Base-by-base conservation (phyloP, 768 basidiomycete species). In the Lactifluus echinatus region DNA sequence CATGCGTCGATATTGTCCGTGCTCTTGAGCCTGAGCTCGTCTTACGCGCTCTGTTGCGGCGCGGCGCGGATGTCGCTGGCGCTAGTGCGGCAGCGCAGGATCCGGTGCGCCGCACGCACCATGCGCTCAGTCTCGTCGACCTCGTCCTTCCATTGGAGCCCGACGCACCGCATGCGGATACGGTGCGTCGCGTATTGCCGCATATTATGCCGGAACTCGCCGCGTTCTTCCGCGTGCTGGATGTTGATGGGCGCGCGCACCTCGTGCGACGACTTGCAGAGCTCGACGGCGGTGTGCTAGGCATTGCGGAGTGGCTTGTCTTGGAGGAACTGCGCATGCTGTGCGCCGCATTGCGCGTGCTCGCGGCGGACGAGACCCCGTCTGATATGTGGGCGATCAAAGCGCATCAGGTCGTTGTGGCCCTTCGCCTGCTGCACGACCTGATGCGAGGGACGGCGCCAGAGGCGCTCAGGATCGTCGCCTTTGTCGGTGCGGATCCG, bases 221-320 rank as follows among this genome's bases (percentile, higher is more conserved):
- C 56, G 51, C 67, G 1, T 88, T 89, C 68, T 77, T 83, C 65
- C 74, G 72, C 7, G 68, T 77, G 4, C 71, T 89, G 31, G 80
- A 84, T 54, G 73, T 78, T 2, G 78, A 82, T 53, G 78, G 72
- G 29, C 50, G 55, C 19, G 70, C 75, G 2, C 73, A 75, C 37
- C 66, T 89, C 24, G 65, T 89, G 26, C 70, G 75, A 46, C 75
- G 81, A 5, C 73, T 90, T 2, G 72, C 79, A 21, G 71, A 67
- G 17, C 68, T 89, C 14, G 89, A 91, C 60, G 67, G 73, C 5
- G 81, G 79, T 2, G 67, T 74, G 24, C 68, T 79, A 21, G 82
- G 81, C 3, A 69, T 86, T 2, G 84, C 80, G 17, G 83, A 86
- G 57, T 91, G 87, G 86, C 64, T 90, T 24, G 63, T 91, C 8